Percentiles rank a stretch among this genome's conserved stretches.
phyloP scores from a whole-genome alignment of 2,329 filamentous ascomycete species.

The Fusarium haematococcum region DNA sequence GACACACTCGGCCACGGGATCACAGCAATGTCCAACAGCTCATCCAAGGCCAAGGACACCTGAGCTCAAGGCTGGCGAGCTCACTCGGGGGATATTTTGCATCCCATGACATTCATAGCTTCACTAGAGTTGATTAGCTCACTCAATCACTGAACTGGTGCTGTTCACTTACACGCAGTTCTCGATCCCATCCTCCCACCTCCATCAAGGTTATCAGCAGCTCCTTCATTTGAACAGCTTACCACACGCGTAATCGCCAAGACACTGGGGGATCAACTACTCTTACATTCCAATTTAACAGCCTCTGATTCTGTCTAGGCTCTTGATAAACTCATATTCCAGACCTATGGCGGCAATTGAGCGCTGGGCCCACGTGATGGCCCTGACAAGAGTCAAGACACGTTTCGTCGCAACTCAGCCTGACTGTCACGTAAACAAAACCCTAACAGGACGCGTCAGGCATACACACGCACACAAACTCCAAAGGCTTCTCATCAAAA shows the following conservation, averaged over 20 bases:
- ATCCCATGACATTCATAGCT: background rate
- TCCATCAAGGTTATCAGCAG: background rate
- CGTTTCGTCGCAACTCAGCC: constrained; percentile 26
- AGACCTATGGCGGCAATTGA: constrained; percentile 2
- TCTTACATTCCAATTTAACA: background rate
- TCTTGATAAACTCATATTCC: background rate
- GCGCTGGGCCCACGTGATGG: constrained; percentile 36
- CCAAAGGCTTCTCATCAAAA: background rate
- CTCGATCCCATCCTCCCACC: background rate
- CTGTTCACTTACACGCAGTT: constrained; percentile 26
- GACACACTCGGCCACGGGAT: constrained; percentile 38
- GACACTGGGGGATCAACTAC: background rate
- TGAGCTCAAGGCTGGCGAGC: background rate
- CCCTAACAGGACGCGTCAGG: constrained; percentile 38
- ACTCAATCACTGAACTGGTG: background rate
- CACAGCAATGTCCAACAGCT: constrained; percentile 27
- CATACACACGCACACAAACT: constrained; percentile 12
- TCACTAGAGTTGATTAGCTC: background rate
- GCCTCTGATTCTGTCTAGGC: background rate
- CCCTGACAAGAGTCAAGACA: constrained; percentile 39
- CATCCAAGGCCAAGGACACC: constrained; percentile 7
- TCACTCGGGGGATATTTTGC: background rate
- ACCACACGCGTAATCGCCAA: background rate
- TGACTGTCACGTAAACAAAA: constrained; percentile 38
- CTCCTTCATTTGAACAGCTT: background rate